Evolutionary conservation across 805 yeast species (phyloP), one percentile per base, ranked within the genome.

Genomic region (Zygoascus bituminiphila): DNA sequence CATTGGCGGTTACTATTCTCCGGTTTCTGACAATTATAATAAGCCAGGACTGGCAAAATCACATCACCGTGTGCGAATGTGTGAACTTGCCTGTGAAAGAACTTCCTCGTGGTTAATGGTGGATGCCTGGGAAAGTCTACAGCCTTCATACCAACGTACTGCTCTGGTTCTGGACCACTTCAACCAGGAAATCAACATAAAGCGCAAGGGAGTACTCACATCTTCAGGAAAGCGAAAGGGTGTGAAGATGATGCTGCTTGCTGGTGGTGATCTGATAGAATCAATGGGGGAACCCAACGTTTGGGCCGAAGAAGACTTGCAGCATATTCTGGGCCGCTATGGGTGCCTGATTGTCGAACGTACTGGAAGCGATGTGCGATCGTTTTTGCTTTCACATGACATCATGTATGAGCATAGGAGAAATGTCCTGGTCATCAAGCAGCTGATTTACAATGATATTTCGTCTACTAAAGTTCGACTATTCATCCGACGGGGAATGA

Each of bases 261-360:
- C 98, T 0, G 98, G 98, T 45, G 98, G 98, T 39, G 98, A 93
- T 67, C 75, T 93, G 57, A 93, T 93, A 47, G 98, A 93, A 65
- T 82, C 94, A 40, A 93, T 93, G 98, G 98, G 98, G n/a, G 98
- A 93, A 67, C 98, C 98, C 20, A 93, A 91, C 60, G 98, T 93
- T 35, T 93, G 98, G 98, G 95, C 95, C 1, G 98, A 91, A 64
- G 83, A 77, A 50, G 98, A 93, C 66, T 73, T 93, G 59, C 95
- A 88, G 60, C 98, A 93, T 64, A 93, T 93, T 42, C 73, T 93
- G 56, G 98, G 98, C 23, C 82, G 85, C 53, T 93, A 93, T 66
- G 98, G 98, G 2, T 93, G 98, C 69, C 71, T 93, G 53, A 93
- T 93, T 44, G 96, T 93, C 20, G 98, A 93, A 71, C 76, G 98